Conservation (phyloP, 257 asterid species). For the Salvia miltiorrhiza region DNA sequence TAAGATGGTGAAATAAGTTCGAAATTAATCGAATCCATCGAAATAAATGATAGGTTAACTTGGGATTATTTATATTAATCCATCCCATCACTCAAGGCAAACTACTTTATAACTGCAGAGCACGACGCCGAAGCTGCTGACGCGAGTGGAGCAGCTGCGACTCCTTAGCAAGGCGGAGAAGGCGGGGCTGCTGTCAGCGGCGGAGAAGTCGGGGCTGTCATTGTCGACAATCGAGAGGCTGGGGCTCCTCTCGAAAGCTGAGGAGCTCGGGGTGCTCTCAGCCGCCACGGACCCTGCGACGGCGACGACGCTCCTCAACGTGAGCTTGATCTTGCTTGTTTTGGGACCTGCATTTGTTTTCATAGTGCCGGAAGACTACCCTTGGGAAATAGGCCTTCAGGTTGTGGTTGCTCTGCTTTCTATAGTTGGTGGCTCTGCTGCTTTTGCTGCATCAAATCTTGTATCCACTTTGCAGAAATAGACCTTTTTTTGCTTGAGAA, state of each 20-base stretch:
- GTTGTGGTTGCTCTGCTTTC: constrained; percentile 49
- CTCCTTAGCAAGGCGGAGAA: constrained; percentile 89
- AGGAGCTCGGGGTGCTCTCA: constrained; percentile 79
- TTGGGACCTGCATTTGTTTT: constrained; percentile 67
- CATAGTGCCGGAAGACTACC: constrained; percentile 75
- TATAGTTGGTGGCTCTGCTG: constrained; percentile 77
- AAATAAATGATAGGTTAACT: too few relatives aligned
- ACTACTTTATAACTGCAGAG: constrained; percentile 26
- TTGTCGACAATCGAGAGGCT: constrained; percentile 70
- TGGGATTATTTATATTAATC: too few relatives aligned
- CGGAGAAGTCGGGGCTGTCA: constrained; percentile 80
- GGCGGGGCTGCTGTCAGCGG: constrained; percentile 83
- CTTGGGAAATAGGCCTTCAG: constrained; percentile 82
- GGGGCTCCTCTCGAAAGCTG: constrained; percentile 84
- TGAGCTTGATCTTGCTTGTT: constrained; percentile 51
- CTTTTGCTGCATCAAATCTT: constrained; percentile 88
- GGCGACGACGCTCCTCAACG: constrained; percentile 49
- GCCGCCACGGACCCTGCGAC: constrained; percentile 80
- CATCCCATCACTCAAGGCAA: background rate
- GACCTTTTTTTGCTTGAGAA: background rate
- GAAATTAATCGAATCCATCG: too few relatives aligned
- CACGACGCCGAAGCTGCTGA: constrained; percentile 52
- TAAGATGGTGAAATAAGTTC: too few relatives aligned
- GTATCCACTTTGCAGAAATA: constrained; percentile 78
- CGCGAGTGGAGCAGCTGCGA: constrained; percentile 86